Conservation (phyloP, 352 stramenopile genomes). For the Aphanomyces euteiches region DNA sequence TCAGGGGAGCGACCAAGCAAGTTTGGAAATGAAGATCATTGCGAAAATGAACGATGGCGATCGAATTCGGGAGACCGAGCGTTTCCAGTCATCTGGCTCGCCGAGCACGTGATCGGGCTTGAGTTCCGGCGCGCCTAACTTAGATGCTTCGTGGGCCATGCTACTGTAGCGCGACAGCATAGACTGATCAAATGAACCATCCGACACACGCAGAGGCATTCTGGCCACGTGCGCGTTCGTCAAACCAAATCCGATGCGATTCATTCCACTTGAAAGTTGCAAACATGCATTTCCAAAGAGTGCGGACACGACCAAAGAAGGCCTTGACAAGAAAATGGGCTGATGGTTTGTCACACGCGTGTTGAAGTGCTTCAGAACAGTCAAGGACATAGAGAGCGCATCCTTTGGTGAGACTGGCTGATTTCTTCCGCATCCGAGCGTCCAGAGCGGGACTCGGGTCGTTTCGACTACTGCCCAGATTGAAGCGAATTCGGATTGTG, state of each 20-base stretch:
- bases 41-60: no score
- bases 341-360: slow-evolving; percentile 18
- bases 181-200: neutral
- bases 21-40: no score
- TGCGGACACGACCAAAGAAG: slow-evolving; percentile 15
- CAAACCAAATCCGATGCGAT: neutral
- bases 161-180: neutral
- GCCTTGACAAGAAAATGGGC: slow-evolving; percentile 19
- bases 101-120: no score
- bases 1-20: no score
- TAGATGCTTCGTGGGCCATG: neutral
- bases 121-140: no score
- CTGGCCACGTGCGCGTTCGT: neutral
- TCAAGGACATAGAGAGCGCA: slow-evolving; percentile 22
- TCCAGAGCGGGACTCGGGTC: no score
- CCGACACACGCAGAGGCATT: neutral
- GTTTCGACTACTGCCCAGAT: no score
- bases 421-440: no score
- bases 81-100: no score
- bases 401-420: neutral
- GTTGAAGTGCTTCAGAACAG: slow-evolving; percentile 19
- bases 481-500: no score
- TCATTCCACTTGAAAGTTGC: slow-evolving; percentile 1
- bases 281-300: neutral
- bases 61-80: no score